These are phyloP conservation scores for Yarrowia sp. DNA, from an alignment of 805 yeast genomes.

Conservation along the genomic window DNA sequence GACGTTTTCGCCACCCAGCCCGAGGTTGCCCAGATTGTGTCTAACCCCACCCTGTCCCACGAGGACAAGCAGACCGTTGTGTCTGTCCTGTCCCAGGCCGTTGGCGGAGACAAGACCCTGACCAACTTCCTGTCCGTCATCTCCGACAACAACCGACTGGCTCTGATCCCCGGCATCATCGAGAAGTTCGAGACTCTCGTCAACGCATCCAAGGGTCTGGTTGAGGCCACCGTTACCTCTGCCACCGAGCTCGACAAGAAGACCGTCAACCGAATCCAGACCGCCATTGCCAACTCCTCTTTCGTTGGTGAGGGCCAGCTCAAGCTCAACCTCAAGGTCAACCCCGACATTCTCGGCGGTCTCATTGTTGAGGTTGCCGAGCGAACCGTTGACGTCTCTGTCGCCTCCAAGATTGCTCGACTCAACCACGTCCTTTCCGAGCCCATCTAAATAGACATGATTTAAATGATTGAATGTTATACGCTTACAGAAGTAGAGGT, in stretches of 20 bases:
- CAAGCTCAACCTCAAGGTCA: conserved; percentile 79
- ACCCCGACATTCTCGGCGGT: conserved; percentile 95
- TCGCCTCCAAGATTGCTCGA: conserved; percentile 82
- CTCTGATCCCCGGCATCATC: conserved; percentile 67
- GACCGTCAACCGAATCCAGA: conserved; percentile 75
- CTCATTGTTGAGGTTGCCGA: conserved; percentile 95
- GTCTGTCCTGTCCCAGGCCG: conserved; percentile 58
- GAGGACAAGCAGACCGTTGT: conserved; percentile 77
- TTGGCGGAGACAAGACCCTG: conserved; percentile 71
- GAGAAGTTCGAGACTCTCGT: conserved; percentile 76
- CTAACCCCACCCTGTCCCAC: conserved; percentile 83
- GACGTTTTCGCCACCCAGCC: conserved; percentile 65
- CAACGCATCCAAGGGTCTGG: conserved; percentile 89
- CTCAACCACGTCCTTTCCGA: conserved; percentile 88
- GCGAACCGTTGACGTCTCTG: conserved; percentile 92
- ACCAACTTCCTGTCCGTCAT: conserved; percentile 81
- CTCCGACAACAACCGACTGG: conserved; percentile 93
- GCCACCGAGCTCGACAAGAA: conserved; percentile 82
- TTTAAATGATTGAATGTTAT: conserved; percentile 38
- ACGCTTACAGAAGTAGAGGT: conserved; percentile 5
- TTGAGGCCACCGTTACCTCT: conserved; percentile 92
- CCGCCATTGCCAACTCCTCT: conserved; percentile 76
- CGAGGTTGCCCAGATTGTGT: conserved; percentile 65
- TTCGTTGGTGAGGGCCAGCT: conserved; percentile 87
- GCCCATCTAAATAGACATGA: conserved; percentile 63